These are phyloP conservation scores for Pelargonium cotyledonis DNA, from an alignment of 441 rosid species.

Conservation along the genomic window DNA sequence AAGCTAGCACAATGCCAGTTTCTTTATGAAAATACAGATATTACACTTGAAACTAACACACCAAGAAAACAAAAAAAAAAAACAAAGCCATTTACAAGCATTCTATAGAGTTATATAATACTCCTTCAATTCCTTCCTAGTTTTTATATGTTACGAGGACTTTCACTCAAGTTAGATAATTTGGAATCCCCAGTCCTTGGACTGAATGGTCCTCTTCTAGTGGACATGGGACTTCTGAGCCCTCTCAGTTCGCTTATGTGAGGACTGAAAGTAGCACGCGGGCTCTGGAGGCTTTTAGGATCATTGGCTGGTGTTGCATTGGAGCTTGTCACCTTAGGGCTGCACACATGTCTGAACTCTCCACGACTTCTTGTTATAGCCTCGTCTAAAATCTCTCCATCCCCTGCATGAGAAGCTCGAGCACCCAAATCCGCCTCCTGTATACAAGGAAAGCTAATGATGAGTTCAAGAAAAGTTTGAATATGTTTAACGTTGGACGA, in stretches of 20 bases:
- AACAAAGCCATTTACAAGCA: constrained; percentile 1
- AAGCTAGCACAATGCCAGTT: no score
- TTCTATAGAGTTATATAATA: not conserved
- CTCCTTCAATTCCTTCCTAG: not conserved
- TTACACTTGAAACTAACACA: no score
- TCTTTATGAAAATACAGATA: no score
- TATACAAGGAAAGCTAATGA: not conserved
- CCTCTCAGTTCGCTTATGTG: constrained; percentile 29
- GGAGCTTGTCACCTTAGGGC: constrained; percentile 54
- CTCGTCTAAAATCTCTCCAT: constrained; percentile 59
- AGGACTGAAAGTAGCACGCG: constrained; percentile 39
- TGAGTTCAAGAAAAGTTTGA: no score
- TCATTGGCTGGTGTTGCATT: constrained; percentile 36
- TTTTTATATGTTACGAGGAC: constrained; percentile 40
- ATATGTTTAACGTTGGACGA: no score
- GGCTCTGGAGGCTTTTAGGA: constrained; percentile 34
- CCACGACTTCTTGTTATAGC: constrained; percentile 68
- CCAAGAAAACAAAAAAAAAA: no score
- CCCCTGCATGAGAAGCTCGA: constrained; percentile 21
- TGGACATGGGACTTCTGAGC: constrained; percentile 25
- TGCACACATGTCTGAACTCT: constrained; percentile 46
- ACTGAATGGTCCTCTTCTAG: constrained; percentile 33
- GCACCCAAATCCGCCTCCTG: not conserved
- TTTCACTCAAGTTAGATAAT: constrained; percentile 44
- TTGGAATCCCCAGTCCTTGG: constrained; percentile 35